Evolutionary conservation across 2,329 filamentous ascomycete species (phyloP), one percentile per base, ranked within the genome.

Genomic region (Xylaria sp.): DNA sequence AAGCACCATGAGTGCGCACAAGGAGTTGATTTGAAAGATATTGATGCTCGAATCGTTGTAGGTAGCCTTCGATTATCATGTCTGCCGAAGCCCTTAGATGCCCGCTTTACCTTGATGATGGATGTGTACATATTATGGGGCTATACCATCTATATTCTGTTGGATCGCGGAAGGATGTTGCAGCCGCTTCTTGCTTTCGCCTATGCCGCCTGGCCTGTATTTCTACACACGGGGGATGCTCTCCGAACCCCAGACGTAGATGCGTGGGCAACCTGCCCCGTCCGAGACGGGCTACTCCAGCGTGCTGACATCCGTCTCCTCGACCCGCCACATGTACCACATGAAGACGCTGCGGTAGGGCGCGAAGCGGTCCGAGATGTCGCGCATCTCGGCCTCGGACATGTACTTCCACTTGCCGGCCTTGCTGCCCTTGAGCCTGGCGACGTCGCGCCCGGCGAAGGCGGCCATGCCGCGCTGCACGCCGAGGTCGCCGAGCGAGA

Each of bases 391-490:
- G 69, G 86, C 83, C 75, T 97, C 94, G 34, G 82, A 83, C 92
- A 97, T 96, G 72, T 97, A 99, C 78, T 97, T 97, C 88, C 92
- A 97, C 76, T 97, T 97, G 26, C 87, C 87, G 21, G 86, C 86
- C 60, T 85, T 90, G 34, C 22, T 34, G 18, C 24, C 61, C 75
- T 95, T 97, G 54, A 97, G 75, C 74, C 93, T 96, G 42, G 78
- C 84, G 19, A 97, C 86, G 69, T 97, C 91, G 54, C 84, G 84
- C 1, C 94, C 94, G 44, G 87, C 80, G 68, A 94, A 92, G 0
- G 89, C 87, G 1, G 94, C 94, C 87, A 97, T 96, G 8, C 94
- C 94, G 66, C 92, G 80, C 82, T 97, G 94, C 42, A 99, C 91
- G 4, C 94, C 94, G 57, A 99, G 74, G 74, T 99, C 93, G 1